These are phyloP conservation scores for Mangifera indica DNA, from an alignment of 345 rosid genomes.

Conservation along the genomic window DNA sequence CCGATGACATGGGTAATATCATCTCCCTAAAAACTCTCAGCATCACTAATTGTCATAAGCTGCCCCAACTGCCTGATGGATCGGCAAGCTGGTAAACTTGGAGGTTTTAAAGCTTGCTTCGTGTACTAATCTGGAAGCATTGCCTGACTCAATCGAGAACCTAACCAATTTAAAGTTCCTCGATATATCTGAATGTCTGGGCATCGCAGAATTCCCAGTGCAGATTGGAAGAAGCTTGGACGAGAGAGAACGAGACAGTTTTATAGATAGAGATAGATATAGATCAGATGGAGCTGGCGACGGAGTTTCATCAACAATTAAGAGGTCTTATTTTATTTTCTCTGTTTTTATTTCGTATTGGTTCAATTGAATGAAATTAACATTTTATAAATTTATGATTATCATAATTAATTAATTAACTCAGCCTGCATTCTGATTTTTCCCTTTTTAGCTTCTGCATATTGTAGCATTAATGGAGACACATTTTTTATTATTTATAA, in stretches of 20 bases:
- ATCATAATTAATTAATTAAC: neutral
- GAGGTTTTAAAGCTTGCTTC: constrained; percentile 40
- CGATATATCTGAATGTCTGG: constrained; percentile 45
- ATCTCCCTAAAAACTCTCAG: constrained; percentile 36
- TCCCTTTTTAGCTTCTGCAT: neutral
- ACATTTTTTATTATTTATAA: neutral
- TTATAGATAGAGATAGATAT: constrained; percentile 31
- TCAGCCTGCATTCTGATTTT: neutral
- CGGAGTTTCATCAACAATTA: constrained; percentile 35
- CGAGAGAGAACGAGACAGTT: constrained; percentile 37
- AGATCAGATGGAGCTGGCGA: constrained; percentile 35
- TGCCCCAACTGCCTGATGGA: constrained; percentile 35
- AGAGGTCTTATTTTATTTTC: constrained; percentile 34
- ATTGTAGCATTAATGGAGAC: neutral
- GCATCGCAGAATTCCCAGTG: constrained; percentile 32
- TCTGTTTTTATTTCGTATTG: neutral
- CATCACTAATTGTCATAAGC: constrained; percentile 53
- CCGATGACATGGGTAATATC: constrained; percentile 27
- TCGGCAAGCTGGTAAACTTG: constrained; percentile 38
- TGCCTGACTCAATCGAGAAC: constrained; percentile 38
- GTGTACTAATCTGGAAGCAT: constrained; percentile 36
- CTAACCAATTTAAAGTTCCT: constrained; percentile 32
- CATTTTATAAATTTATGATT: neutral
- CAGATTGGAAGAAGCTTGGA: constrained; percentile 36
- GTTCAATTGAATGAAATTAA: neutral